Conservation (phyloP, 1,139 yeast genomes). For the Candida tropicalis region DNA sequence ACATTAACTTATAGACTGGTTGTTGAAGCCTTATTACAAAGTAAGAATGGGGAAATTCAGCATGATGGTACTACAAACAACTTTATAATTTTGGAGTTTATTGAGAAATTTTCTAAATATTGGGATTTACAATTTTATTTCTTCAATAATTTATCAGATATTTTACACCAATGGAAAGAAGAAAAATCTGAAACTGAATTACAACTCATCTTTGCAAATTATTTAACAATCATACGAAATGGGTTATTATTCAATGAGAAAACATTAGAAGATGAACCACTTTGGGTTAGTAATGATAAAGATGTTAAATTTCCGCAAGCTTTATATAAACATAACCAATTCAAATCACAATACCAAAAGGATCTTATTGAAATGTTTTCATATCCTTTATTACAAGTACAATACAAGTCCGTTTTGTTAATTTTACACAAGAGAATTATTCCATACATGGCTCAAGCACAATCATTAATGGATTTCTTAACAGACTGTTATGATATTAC, state of each 20-base stretch:
- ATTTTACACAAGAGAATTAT: conserved; percentile 82
- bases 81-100: conserved; percentile 61
- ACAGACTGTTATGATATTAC: conserved; percentile 76
- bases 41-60: conserved; percentile 39
- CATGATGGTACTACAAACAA: conserved; percentile 54
- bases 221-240: conserved; percentile 39
- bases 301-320: conserved; percentile 52
- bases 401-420: conserved; percentile 69
- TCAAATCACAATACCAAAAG: conserved; percentile 69
- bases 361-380: conserved; percentile 62
- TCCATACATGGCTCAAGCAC: conserved; percentile 80
- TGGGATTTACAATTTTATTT: conserved; percentile 74
- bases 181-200: conserved; percentile 21
- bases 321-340: conserved; percentile 57
- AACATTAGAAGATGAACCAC: conserved; percentile 35
- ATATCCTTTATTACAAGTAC: conserved; percentile 51
- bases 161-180: conserved; percentile 25
- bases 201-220: conserved; percentile 38
- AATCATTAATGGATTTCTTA: conserved; percentile 86
- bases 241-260: conserved; percentile 27
- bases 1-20: conserved; percentile 53
- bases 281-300: conserved; percentile 23
- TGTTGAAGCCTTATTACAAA: conserved; percentile 45
- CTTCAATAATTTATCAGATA: conserved; percentile 35
- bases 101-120: conserved; percentile 43